Percentiles rank a stretch among this genome's conserved stretches.
Conservation (phyloP, 2,329 filamentous ascomycete genomes). For the Pyrenophora tritici-repentis region DNA sequence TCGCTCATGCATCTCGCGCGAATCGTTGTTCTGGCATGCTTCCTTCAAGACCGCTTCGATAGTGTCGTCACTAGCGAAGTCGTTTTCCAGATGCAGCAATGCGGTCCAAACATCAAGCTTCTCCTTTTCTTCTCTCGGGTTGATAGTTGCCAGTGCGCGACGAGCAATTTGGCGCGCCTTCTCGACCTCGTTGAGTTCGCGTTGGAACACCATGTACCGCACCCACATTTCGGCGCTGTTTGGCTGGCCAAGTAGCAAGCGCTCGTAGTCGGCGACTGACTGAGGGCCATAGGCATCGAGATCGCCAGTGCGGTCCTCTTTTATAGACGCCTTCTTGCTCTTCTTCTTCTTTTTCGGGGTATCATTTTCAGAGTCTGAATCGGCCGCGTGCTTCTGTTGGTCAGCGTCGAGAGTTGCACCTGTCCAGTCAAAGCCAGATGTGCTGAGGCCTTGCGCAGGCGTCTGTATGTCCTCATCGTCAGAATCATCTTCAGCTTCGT, state of each 20-base stretch:
- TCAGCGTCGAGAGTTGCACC: slow-evolving; percentile 61
- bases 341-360: slow-evolving; percentile 68
- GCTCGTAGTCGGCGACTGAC: slow-evolving; percentile 89
- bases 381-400: slow-evolving; percentile 59
- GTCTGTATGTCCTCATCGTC: slow-evolving; percentile 23
- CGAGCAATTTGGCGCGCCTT: slow-evolving; percentile 89
- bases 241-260: slow-evolving; percentile 86
- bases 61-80: slow-evolving; percentile 81
- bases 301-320: slow-evolving; percentile 89
- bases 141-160: slow-evolving; percentile 87
- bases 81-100: slow-evolving; percentile 89
- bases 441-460: slow-evolving; percentile 61
- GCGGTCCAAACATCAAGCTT: slow-evolving; percentile 97
- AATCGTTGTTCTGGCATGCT: slow-evolving; percentile 91
- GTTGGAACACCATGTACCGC: slow-evolving; percentile 98
- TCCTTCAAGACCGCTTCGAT: slow-evolving; percentile 87
- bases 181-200: slow-evolving; percentile 85
- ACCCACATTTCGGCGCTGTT: slow-evolving; percentile 96
- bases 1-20: slow-evolving; percentile 85
- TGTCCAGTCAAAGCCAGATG: slow-evolving; percentile 86
- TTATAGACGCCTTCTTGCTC: slow-evolving; percentile 74
- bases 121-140: slow-evolving; percentile 86
- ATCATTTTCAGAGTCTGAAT: slow-evolving; percentile 60
- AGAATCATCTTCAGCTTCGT: slow-evolving; percentile 42
- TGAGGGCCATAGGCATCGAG: slow-evolving; percentile 87